A percentile compares a stretch with the other conserved stretches of the same genome.
These are phyloP conservation scores for Psidium guajava DNA, from an alignment of 345 rosid species.

Conservation along the genomic window DNA sequence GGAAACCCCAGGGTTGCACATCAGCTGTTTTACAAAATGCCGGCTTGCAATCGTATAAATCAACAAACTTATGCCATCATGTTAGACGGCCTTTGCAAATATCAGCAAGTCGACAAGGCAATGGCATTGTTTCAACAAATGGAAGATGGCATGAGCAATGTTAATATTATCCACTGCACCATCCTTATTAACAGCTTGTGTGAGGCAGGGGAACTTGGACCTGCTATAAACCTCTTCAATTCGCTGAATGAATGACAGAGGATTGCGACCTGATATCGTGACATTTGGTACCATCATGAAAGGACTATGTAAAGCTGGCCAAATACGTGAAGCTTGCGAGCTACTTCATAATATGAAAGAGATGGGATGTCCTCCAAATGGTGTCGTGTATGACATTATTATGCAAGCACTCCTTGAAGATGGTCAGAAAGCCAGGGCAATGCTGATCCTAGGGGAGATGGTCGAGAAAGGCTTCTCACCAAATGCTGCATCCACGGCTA, in stretches of 20 bases:
- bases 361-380: not conserved
- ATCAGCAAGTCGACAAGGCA: not conserved
- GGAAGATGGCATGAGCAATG: not conserved
- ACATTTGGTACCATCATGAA: not conserved
- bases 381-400: not conserved
- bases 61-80: not conserved
- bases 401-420: not conserved
- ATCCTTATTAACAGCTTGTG: not conserved
- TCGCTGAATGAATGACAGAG: not conserved
- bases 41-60: too few relatives aligned
- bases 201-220: not conserved
- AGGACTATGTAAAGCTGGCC: not conserved
- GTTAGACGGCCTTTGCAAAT: constrained; percentile 4
- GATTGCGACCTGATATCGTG: not conserved
- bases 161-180: not conserved
- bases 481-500: not conserved
- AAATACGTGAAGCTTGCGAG: not conserved
- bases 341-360: not conserved
- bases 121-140: not conserved
- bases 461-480: not conserved
- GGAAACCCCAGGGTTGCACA: not conserved
- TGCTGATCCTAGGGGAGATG: not conserved
- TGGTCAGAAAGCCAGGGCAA: not conserved
- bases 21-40: too few relatives aligned
- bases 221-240: not conserved